Base-by-base conservation (phyloP, 345 rosid species). In the Heritiera fomes region DNA sequence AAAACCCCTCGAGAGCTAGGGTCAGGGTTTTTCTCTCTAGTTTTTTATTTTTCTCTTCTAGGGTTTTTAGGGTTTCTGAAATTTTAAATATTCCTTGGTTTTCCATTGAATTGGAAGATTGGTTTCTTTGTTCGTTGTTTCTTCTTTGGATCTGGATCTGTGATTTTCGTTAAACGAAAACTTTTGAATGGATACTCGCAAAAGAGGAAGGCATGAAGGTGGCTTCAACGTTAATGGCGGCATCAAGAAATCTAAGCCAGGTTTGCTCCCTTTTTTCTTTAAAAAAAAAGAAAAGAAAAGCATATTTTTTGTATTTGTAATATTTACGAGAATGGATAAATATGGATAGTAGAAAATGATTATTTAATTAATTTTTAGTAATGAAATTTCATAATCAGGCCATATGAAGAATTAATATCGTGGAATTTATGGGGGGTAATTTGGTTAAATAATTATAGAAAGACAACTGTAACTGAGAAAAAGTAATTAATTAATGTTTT, bases 401-500 rank as follows among this genome's bases (percentile, higher is more conserved):
- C 4, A 17, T 32, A 52, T 32, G 23, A 52, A 28, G 13, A 32
- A 52, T 8, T 71, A 71, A 52, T 30, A 32, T 15, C 46, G 45
- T 15, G 3, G 4, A 32, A 32, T 52, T 28, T 71, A 50, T 52
- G 41, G 28, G n/a, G 60, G 45, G 65, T 40, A 58, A 41, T 56
- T n/a, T 73, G 38, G 34, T 9, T 17, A 53, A 73, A 56, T 5
- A 56, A 1, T 38, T 38, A 41, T 8, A 43, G 3, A 67, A 67
- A n/a, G 43, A 15, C 17, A 53, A 53, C 15, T 53, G 58, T 53
- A 53, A 84, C 86, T 85, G 83, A 83, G 82, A 86, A 82, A 61
- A 89, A 76, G 82, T 78, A 88, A 87, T 85, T 81, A 88, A 87
- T 85, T 88, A 93, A 93, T 93, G 83, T 92, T 84, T 81, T 90